Base-by-base conservation (phyloP, 768 basidiomycete species). In the Mycena amicta region DNA sequence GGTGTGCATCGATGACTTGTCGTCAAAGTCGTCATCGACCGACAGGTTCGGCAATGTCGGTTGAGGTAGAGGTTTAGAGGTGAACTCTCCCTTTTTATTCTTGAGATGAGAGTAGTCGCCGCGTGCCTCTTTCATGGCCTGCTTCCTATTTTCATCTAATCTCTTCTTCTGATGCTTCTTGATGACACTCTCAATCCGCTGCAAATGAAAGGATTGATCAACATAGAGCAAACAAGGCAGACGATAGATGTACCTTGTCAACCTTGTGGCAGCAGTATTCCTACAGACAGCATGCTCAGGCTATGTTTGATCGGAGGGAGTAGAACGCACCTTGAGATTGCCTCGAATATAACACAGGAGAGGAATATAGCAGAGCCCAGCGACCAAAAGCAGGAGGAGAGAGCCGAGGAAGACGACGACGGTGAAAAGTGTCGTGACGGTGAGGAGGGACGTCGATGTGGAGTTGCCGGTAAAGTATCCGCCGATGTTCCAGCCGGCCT, bases 261-360 rank as follows among this genome's bases (percentile, higher is more conserved):
- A 98, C 93, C 74, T 98, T 97, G 79, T 98, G 93, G 71, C 95
- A 98, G 73, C 92, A 93, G 75, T 97, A 98, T 81, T 99, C 96
- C 89, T 93, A n/a, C n/a, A n/a, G n/a, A 62, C 33, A 15, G 58
- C 51, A 33, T 33, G 39, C 8, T 30, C 15, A 47, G 45, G 30
- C 29, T 46, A 47, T 54, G 40, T 49, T 60, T 39, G 50, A 25
- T 47, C 18, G 29, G 51, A 29, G 41, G 39, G 33, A 18, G 28
- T 39, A 18, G 31, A 29, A 61, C 75, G 57, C 61, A 89, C 92
- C 88, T 99, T 99, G 52, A 99, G 77, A 73, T 99, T 99, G 20
- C 96, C 97, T 70, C 91, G 92, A 65, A 99, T 98, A 68, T 96
- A 93, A 70, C 90, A 89, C 26, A 99, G 82, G 46, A 98, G 81